Percentiles rank a stretch among this genome's conserved stretches.
Evolutionary conservation across 306 rosid species (phyloP).

Genomic region (Fagus crenata): DNA sequence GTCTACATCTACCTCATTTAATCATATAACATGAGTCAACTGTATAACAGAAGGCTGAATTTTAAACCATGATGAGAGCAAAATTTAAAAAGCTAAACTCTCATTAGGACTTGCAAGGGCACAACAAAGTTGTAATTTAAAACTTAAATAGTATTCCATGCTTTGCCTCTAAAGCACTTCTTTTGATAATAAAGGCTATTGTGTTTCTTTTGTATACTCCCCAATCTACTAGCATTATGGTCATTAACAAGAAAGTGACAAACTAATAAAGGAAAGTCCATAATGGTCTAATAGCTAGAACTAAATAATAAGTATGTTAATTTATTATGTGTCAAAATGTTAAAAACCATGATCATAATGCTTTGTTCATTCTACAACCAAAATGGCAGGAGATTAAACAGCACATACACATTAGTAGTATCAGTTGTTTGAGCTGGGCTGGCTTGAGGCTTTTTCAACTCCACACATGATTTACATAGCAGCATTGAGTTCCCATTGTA

Average conservation of each 20-base stretch:
- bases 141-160: background rate
- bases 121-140: background rate
- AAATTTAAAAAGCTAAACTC: background rate
- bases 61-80: background rate
- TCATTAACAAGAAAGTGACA: background rate
- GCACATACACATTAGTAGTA: slow-evolving; percentile 23
- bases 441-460: slow-evolving; percentile 39
- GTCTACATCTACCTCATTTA: background rate
- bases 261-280: background rate
- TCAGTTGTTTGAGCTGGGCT: slow-evolving; percentile 27
- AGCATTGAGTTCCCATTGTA: slow-evolving; percentile 44
- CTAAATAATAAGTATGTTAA: background rate
- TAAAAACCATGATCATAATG: background rate
- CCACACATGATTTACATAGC: slow-evolving; percentile 59
- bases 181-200: background rate
- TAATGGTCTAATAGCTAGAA: no score
- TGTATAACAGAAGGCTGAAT: background rate
- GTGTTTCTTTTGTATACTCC: background rate
- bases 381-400: slow-evolving; percentile 29
- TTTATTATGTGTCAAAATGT: background rate
- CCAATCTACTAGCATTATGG: background rate
- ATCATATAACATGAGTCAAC: background rate
- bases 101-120: background rate
- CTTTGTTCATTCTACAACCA: no score
- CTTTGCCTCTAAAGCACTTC: background rate